Evolutionary conservation across 2,329 filamentous ascomycete species (phyloP).

Genomic region (Xylariaceae sp.): DNA sequence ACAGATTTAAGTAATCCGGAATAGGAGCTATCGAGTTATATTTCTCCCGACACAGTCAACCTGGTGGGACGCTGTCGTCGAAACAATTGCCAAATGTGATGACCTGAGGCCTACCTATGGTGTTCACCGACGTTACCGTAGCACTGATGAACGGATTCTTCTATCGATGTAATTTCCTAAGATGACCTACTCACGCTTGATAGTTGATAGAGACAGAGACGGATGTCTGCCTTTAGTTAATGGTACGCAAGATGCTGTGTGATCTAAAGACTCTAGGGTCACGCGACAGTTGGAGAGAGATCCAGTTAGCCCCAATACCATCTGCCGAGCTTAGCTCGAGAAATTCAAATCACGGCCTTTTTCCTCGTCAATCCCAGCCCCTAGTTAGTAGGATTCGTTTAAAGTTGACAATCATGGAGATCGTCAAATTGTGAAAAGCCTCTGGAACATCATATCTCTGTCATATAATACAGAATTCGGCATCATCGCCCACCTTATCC

Average conservation of each 20-base stretch:
- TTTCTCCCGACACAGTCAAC: conserved; percentile 18
- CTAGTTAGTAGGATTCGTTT: not conserved
- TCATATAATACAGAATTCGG: not conserved
- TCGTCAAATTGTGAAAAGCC: not conserved
- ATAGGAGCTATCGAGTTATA: conserved; percentile 6
- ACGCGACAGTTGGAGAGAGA: not conserved
- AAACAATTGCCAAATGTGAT: not conserved
- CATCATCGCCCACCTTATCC: not conserved
- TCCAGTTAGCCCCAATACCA: not conserved
- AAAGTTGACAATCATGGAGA: not conserved
- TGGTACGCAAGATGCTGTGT: not conserved
- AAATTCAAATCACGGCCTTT: no score
- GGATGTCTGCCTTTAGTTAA: not conserved
- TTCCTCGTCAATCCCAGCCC: no score
- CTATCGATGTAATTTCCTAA: conserved; percentile 8
- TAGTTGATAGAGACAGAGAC: no score
- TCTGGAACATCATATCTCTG: not conserved
- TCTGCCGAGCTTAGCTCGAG: not conserved
- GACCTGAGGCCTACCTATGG: conserved; percentile 2
- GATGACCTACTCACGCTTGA: conserved; percentile 4
- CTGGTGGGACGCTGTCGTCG: conserved; percentile 1
- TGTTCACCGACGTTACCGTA: conserved; percentile 8
- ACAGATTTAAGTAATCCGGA: conserved; percentile 3
- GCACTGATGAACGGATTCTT: conserved; percentile 3
- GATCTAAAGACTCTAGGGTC: not conserved